Evolutionary conservation across 305 asterid species (phyloP), one percentile per base, ranked within the genome.

Genomic region (Fraxinus floribunda): DNA sequence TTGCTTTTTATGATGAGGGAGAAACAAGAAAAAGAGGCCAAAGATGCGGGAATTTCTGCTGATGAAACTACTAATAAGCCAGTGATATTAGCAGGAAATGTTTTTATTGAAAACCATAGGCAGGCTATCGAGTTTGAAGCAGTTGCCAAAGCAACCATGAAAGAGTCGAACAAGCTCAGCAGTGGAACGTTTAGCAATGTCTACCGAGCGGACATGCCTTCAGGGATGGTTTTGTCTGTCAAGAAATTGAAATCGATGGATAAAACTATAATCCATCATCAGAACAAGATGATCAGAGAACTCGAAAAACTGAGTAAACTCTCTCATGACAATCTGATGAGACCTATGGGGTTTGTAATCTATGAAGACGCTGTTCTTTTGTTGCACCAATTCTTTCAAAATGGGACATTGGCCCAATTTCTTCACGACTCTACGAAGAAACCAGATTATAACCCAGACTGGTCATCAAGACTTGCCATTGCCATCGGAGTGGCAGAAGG

Each of bases 401-500:
- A 92, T 7, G 98, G 97, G 79, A 94, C 97, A 0, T 79, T 97
- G 88, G 90, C 95, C 35, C 92, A 89, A 84, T 92, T 87, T 87
- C 92, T 94, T 70, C 98, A 93, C 26, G 92, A 91, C 16, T 75
- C 88, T 2, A 46, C 89, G 3, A 83, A 86, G 85, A 84, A 80
- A 22, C 88, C 89, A 0, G 95, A 89, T 2, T 88, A 84, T 87
- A 93, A 85, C 82, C 94, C 94, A 34, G 95, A 95, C 70, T 97
- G 99, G 99, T 92, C 92, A 8, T 82, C 90, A 2, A 91, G 98
- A 83, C 97, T 97, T 75, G 88, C 93, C 39, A 88, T 97, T 32
- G 99, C 99, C 75, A 81, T 92, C 78, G 99, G 98, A 76, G 96
- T 97, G 81, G 99, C 98, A 16, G 92, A 97, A 87, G 99, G 99